Base-by-base conservation (phyloP, 495 filamentous ascomycete genomes). In the Xylaria cubensis region DNA sequence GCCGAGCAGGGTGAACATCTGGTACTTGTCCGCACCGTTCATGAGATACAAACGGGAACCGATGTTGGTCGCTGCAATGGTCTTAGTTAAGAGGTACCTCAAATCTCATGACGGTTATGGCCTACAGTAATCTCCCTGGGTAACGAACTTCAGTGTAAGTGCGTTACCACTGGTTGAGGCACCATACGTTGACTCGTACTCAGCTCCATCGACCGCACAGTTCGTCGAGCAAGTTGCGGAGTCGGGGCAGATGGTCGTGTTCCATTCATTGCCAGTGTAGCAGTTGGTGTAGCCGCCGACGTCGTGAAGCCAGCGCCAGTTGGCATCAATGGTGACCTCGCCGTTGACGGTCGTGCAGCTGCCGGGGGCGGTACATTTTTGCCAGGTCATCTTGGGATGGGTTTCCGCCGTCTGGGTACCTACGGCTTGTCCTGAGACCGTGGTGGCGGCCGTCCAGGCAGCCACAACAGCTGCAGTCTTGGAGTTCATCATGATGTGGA, bases 381-480 rank as follows among this genome's bases (percentile, higher is more conserved):
- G 80, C 88, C 88, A 90, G 74, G 79, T 82, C 73, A 91, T 71
- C 66, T 82, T 77, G 32, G 89, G 89, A 71, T 90, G 88, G 10
- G 80, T 85, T 79, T 91, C 90, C 13, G 88, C 48, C 5, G 79
- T 82, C 71, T 83, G 70, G 15, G 82, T 85, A 79, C 89, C 89
- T 51, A 83, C 82, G 77, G 87, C 81, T 81, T 91, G 89, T 64
- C 76, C 81, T 13, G 78, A 72, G 72, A 79, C 81, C 36, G 78
- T 73, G 64, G 74, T 76, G 74, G 78, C 79, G 69, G 79, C 82
- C 42, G 74, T 44, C 71, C 76, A 82, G 42, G 73, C 72, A 51
- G 79, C 78, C 75, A 84, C 76, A 24, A 85, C 78, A 76, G 82
- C 80, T 50, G 81, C 77, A 88, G 76, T 89, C 69, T 64, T 71